Conservation (phyloP, 2,329 filamentous ascomycete genomes). For the Beauveria bassiana region DNA sequence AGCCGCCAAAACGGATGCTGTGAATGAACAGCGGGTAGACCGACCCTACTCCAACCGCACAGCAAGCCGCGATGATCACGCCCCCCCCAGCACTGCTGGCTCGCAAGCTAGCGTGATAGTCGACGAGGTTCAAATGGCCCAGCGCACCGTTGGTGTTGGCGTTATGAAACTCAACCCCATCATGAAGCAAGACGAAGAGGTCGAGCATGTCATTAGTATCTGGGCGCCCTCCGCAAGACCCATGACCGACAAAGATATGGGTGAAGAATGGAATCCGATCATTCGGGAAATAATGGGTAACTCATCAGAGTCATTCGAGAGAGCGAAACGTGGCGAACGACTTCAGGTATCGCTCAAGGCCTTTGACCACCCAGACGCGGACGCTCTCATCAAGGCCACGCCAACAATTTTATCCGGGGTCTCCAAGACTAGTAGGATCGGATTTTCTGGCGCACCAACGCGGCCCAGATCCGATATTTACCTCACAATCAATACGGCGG, state of each 20-base stretch:
- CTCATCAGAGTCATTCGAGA: slow-evolving; percentile 65
- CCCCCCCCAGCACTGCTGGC: slow-evolving; percentile 48
- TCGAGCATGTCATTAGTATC: slow-evolving; percentile 68
- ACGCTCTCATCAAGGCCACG: slow-evolving; percentile 73
- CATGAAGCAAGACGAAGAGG: slow-evolving; percentile 62
- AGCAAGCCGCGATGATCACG: slow-evolving; percentile 32
- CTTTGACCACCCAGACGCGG: slow-evolving; percentile 71
- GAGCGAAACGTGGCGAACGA: slow-evolving; percentile 63
- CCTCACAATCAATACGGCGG: slow-evolving; percentile 70
- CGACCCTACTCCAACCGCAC: slow-evolving; percentile 27
- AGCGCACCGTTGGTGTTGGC: slow-evolving; percentile 66
- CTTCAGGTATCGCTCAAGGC: slow-evolving; percentile 72
- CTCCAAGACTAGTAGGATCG: slow-evolving; percentile 76
- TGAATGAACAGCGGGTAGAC: slow-evolving; percentile 44
- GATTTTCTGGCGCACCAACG: slow-evolving; percentile 85
- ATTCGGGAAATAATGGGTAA: slow-evolving; percentile 68
- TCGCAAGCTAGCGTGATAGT: slow-evolving; percentile 29
- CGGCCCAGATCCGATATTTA: slow-evolving; percentile 92
- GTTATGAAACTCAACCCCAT: slow-evolving; percentile 68
- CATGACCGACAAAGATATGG: slow-evolving; percentile 44
- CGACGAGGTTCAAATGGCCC: slow-evolving; percentile 23
- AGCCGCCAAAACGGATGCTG: slow-evolving; percentile 43
- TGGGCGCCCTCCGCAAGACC: slow-evolving; percentile 59
- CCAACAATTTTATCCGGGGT: slow-evolving; percentile 82
- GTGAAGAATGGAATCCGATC: slow-evolving; percentile 64